Evolutionary conservation across 345 rosid species (phyloP), one percentile per base, ranked within the genome.

Genomic region (Eucalyptus erythrocorys): DNA sequence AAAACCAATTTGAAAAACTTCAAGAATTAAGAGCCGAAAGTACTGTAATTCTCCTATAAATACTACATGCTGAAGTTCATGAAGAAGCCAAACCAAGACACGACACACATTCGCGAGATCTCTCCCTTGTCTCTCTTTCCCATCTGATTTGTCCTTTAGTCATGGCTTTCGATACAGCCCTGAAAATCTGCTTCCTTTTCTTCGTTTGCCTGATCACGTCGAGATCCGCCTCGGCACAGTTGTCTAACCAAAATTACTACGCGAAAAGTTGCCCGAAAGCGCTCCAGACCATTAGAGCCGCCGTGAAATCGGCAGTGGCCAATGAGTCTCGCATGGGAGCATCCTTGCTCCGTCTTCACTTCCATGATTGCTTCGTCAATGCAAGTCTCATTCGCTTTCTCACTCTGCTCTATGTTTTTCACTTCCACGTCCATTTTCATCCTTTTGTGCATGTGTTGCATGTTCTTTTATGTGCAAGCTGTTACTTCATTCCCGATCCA

Each of bases 261-360:
- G 30, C 13, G 57, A 48, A 13, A 17, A 1, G 61, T 10, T 88
- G 90, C 85, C 87, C 85, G 10, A 48, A 48, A 10, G 92, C 89
- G 2, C 89, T 88, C 48, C 53, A 90, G 21, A 76, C 48, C 45
- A 90, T 92, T 37, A 42, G 87, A 32, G 24, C 90, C 4, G 90
- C 86, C 26, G 91, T 91, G 22, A 88, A 17, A 16, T 40, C 90
- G 10, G 93, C 92, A 13, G 87, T 92, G 26, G 57, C 86, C 19
- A 91, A 79, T 2, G 92, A 91, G 66, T 87, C 92, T 57, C 92
- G 91, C 88, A 91, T 91, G 93, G 93, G 91, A 27, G 93, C 91
- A 16, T 92, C 92, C 40, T 82, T 92, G 80, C 89, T 91, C 48
- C 92, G 92, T 40, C 92, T 59, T 64, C 91, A 91, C 88, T 92